Base-by-base conservation (phyloP, 768 basidiomycete species). In the Chalciporus pseudorubinellus region DNA sequence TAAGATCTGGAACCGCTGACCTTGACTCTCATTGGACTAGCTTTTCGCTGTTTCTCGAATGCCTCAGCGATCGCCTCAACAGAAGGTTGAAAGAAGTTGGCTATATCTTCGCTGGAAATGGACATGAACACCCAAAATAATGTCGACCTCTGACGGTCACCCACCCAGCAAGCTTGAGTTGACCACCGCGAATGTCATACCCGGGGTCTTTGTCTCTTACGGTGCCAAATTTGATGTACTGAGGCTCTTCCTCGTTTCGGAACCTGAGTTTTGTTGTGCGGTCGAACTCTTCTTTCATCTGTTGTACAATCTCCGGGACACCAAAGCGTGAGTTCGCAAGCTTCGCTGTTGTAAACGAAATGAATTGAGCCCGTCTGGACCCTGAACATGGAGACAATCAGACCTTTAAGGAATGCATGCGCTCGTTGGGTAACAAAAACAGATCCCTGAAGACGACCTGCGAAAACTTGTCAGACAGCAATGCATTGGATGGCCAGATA, bases 11-110 rank as follows among this genome's bases (percentile, higher is more conserved):
- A 11, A 13, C 29, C 4, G 5, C 20, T 22, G 12, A 51, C 58
- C 65, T 49, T 58, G 67, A 74, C 26, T 56, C 52, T 34, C 6
- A 77, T 65, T 4, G 10, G 29, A 54, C 64, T 6, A 31, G 51
- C 52, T 16, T 31, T 31, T 13, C 51, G 52, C 44, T 72, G 69
- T 7, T 65, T 53, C 28, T 59, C 48, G 7, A 79, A 69, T 6
- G 70, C 71, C 3, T 65, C 65, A 2, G 63, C 61, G 11, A 71
- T 72, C 1, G 53, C 68, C n/a, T 66, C 46, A 7, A 78, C 58
- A 0, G 77, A 77, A 0, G 73, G 74, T 36, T 74, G 68, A 51
- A 80, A 81, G 44, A 76, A 72, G 2, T 49, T 53, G 2, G 66
- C 69, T 5, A 79, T 64, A 12, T 72, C 69, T 5, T 57, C 46